Evolutionary conservation across 2,329 filamentous ascomycete species (phyloP), one percentile per base, ranked within the genome.

Genomic region (Cercospora canescens): DNA sequence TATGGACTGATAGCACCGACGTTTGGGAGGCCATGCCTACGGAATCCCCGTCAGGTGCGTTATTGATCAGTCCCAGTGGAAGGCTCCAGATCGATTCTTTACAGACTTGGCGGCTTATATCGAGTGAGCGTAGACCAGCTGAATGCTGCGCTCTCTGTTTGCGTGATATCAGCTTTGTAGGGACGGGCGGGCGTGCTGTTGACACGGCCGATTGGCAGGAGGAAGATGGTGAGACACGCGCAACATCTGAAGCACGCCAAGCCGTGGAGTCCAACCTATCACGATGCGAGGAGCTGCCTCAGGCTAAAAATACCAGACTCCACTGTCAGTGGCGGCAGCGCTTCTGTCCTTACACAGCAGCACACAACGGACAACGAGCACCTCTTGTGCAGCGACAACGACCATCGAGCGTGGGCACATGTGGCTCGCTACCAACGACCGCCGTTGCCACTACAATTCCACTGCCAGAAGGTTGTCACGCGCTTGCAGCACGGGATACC

Each of bases 281-380:
- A 35, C 11, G 52, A 2, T 4, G 28, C 28, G 8, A 18, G 2
- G 21, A 1, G 8, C 4, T 18, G 14, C 28, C 4, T 18, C n/a
- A 2, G 28, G 52, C 52, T 55, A 11, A 55, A 55, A 55, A 55
- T 55, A 55, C 28, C 11, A 18, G 1, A 18, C 52, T 24, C 32
- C 52, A 35, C 28, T 14, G 21, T 45, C 14, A n/a, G 14, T 24
- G 45, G 24, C 45, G 26, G 11, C 2, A 56, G 57, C 57, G 57
- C 57, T 60, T 45, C 37, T 30, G 16, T 32, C 57, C 37, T 60
- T 60, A 30, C 26, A 60, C 57, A 41, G 48, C 57, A 60, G 57
- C 57, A 60, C 1, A n/a, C 32, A 18, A 26, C 8, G 52, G 28
- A 35, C 52, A 12, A 55, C 32, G 28, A 55, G 26, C 32, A n/a